A percentile compares a stretch with the other conserved stretches of the same genome.
phyloP scores from a whole-genome alignment of 352 stramenopile genomes.

The Phytophthora fragariaefolia region DNA sequence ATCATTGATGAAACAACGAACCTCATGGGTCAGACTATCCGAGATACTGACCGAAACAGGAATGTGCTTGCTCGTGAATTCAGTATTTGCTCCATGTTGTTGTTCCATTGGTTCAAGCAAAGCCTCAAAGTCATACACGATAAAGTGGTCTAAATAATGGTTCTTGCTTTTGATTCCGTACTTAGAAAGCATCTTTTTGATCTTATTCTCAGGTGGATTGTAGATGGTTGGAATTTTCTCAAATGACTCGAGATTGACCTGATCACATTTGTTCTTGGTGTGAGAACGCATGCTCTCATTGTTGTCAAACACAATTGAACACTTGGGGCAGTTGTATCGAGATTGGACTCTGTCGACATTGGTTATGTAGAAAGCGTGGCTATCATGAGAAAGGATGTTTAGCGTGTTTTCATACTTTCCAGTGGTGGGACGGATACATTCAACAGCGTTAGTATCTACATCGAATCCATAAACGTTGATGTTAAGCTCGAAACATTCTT shows the following conservation, averaged over 20 bases:
- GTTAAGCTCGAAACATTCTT: neutral
- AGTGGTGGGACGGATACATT: neutral
- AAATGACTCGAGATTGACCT: neutral
- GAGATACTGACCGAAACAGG: neutral
- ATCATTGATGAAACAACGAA: neutral
- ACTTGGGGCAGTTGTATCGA: neutral
- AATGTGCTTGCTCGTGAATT: neutral
- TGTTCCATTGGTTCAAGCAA: neutral
- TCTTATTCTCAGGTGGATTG: neutral
- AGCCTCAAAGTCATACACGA: constrained; percentile 21
- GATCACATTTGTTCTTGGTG: neutral
- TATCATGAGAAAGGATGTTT: neutral
- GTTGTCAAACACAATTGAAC: neutral
- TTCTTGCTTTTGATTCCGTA: constrained; percentile 9
- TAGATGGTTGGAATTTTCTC: neutral
- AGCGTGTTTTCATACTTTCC: neutral
- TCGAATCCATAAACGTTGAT: neutral
- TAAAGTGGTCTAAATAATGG: constrained; percentile 27
- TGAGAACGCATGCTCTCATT: neutral
- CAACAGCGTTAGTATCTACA: neutral
- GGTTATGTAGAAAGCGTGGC: neutral
- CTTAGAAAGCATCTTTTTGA: constrained; percentile 1
- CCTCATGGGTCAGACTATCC: neutral
- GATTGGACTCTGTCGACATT: neutral
- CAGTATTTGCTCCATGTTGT: neutral